phyloP scores from a whole-genome alignment of 2,329 filamentous ascomycete genomes.

The Colletotrichum musicola region DNA sequence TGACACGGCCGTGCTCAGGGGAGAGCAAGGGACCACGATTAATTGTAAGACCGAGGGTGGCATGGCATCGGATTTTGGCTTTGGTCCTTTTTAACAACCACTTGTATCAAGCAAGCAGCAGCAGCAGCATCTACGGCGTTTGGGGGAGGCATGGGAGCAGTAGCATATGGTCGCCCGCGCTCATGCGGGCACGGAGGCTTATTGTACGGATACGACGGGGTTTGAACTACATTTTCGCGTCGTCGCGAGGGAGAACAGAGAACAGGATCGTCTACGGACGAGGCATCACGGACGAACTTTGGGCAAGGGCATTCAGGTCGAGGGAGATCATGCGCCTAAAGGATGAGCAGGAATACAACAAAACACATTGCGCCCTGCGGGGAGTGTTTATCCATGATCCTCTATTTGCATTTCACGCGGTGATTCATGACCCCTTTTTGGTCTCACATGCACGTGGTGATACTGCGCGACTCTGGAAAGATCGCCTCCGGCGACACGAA shows the following conservation, averaged over 20 bases:
- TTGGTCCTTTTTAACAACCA: slow-evolving; percentile 23
- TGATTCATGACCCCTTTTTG: background rate
- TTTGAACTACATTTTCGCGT: background rate
- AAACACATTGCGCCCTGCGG: background rate
- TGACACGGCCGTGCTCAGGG: background rate
- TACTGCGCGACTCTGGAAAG: too few species aligned
- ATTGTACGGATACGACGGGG: background rate
- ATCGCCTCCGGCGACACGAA: too few species aligned
- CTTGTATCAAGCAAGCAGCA: slow-evolving; percentile 19
- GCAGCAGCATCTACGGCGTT: background rate
- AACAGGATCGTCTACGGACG: background rate
- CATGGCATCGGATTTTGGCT: slow-evolving; percentile 17
- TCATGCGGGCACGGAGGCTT: background rate
- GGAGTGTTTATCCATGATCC: background rate
- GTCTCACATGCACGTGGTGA: too few species aligned
- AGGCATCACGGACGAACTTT: too few species aligned
- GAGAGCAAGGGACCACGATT: background rate
- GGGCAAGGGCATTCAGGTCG: background rate
- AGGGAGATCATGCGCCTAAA: background rate
- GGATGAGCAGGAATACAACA: background rate
- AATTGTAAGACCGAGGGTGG: slow-evolving; percentile 6
- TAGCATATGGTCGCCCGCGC: background rate
- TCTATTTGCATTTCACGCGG: too few species aligned
- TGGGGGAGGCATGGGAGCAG: background rate
- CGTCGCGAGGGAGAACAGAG: background rate